phyloP scores from a whole-genome alignment of 179 eudicot genomes.

The Patellifolia procumbens region DNA sequence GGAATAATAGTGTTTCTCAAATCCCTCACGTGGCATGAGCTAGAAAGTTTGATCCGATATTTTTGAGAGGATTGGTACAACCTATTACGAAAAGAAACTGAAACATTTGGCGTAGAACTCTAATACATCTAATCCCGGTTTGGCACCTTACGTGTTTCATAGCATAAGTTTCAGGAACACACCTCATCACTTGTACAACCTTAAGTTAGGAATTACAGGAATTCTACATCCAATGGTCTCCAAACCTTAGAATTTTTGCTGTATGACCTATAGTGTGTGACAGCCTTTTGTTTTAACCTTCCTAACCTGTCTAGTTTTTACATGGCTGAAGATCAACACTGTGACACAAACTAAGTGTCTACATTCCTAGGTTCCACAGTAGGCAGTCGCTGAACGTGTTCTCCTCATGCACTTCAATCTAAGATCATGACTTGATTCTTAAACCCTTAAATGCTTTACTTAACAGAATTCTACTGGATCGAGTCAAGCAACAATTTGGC shows the following conservation, averaged over 20 bases:
- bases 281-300: neutral
- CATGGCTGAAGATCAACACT: neutral
- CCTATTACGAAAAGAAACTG: neutral
- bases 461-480: neutral
- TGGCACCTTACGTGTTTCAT: neutral
- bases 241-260: neutral
- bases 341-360: neutral
- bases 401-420: neutral
- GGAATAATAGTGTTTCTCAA: neutral
- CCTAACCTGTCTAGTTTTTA: neutral
- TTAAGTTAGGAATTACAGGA: neutral
- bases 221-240: neutral
- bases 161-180: neutral
- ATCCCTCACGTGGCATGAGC: neutral
- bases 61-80: no score
- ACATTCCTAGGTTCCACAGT: neutral
- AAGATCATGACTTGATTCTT: neutral
- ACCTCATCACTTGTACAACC: neutral
- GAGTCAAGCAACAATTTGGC: neutral
- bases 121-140: neutral
- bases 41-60: neutral
- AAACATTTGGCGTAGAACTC: neutral
- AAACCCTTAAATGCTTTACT: neutral
- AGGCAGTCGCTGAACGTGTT: neutral
- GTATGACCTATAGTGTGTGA: neutral